Evolutionary conservation across 345 rosid genomes (phyloP).

Genomic region (Luvunga scandens): DNA sequence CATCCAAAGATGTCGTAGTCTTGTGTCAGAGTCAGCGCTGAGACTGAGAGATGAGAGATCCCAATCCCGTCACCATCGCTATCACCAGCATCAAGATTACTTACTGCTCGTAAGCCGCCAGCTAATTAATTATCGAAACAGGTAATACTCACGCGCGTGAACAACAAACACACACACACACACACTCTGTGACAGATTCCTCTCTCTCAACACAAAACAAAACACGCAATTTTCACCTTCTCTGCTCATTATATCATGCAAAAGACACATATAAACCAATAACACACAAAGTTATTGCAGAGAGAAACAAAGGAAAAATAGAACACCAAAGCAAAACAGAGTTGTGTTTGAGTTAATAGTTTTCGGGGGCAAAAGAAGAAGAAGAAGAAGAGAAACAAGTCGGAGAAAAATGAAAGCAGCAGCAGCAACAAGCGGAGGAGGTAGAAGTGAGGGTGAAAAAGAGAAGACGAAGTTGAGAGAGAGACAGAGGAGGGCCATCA

Average conservation of each 20-base stretch:
- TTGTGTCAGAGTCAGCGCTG: too few species aligned
- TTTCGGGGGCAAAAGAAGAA: neutral
- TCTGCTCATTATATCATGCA: conserved; percentile 16
- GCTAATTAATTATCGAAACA: too few species aligned
- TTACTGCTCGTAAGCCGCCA: too few species aligned
- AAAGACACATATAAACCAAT: conserved; percentile 20
- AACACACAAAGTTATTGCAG: too few species aligned
- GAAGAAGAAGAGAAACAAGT: neutral
- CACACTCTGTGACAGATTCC: too few species aligned
- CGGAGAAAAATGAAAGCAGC: neutral
- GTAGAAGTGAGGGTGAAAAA: conserved; percentile 46
- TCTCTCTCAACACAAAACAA: neutral
- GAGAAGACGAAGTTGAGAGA: conserved; percentile 52
- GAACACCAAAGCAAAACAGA: neutral
- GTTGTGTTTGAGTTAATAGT: neutral
- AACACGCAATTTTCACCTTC: conserved; percentile 10
- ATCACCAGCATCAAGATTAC: too few species aligned
- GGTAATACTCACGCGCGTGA: too few species aligned
- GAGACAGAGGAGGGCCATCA: conserved; percentile 48
- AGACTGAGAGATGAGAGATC: too few species aligned
- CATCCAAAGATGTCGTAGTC: too few species aligned
- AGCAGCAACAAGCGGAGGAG: neutral
- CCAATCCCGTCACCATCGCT: too few species aligned
- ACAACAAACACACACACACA: too few species aligned
- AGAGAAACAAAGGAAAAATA: too few species aligned